Conservation (phyloP, 768 basidiomycete species). For the Cyclocybe cylindracea region DNA sequence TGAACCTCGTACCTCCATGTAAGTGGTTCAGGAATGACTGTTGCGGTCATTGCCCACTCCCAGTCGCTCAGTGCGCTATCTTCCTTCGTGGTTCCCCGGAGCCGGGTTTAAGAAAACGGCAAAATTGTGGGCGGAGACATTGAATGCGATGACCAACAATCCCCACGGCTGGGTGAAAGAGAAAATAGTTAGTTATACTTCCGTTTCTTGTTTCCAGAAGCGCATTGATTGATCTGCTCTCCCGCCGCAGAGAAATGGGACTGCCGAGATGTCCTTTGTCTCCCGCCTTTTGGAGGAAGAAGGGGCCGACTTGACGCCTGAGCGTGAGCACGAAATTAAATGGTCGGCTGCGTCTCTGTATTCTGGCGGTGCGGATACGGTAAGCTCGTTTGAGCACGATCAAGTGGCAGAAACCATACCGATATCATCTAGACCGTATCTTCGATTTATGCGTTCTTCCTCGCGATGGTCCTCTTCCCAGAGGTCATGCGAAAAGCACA, state of each 20-base stretch:
- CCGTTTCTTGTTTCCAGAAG: neutral
- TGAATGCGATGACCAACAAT: conserved; percentile 45
- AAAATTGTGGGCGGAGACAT: conserved; percentile 40
- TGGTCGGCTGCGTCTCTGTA: conserved; percentile 51
- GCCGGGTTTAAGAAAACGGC: conserved; percentile 53
- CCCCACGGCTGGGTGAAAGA: conserved; percentile 47
- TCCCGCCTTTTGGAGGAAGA: conserved; percentile 28
- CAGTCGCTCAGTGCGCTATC: conserved; percentile 36
- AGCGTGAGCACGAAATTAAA: conserved; percentile 40
- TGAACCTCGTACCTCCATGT: conserved; percentile 52
- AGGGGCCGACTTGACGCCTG: conserved; percentile 24
- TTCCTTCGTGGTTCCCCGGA: conserved; percentile 65
- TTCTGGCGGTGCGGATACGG: conserved; percentile 45
- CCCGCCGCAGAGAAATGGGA: conserved; percentile 23
- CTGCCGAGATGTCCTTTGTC: conserved; percentile 36
- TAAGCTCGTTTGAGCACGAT: conserved; percentile 13
- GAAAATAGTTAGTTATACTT: conserved; percentile 37
- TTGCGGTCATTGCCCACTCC: neutral
- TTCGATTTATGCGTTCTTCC: conserved; percentile 37
- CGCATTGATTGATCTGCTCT: neutral
- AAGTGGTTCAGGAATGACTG: conserved; percentile 11
- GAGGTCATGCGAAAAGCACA: conserved; percentile 40
- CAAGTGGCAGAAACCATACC: neutral
- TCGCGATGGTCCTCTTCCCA: conserved; percentile 40
- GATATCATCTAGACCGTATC: conserved; percentile 37